Evolutionary conservation across 257 asterid species (phyloP), one percentile per base, ranked within the genome.

Genomic region (Jaltomata sinuosa): DNA sequence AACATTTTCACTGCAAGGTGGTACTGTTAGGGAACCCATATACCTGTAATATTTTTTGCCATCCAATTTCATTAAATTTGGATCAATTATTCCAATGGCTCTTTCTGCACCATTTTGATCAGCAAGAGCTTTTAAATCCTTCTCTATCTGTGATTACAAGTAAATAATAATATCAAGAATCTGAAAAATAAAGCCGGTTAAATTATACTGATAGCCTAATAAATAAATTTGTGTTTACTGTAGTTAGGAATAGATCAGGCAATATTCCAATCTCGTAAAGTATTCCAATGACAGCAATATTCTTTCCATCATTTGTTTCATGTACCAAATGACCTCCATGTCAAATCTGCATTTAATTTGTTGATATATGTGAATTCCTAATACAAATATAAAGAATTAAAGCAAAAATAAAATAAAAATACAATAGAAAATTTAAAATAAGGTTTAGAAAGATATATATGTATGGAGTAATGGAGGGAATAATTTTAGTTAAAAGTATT

Each of bases 1-100:
- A 50, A 92, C 84, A 74, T 84, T 72, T 72, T 91, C 86, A 11
- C 92, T 88, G 83, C 98, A 94, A 6, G 97, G 97, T 55, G 98
- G 98, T 79, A 0, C 68, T 5, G 98, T 94, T 34, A 92, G 93
- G 8, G 97, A 92, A 10, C 97, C 97, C 34, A 88, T 79, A 84
- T 91, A 90, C 52, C 94, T 88, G 18, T 86, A 94, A 72, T 94
- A 92, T 25, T 87, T 86, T 65, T 89, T 85, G 78, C 93, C 87
- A n/a, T 90, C 93, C 3, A 91, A 59, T 50, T 89, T 86, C 22
- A 91, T 83, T 6, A 42, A 40, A 15, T 84, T 68, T 0, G 97
- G 95, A 74, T 91, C 76, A 18, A 92, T 31, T 2, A 84, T 40
- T 6, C 94, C 93, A 32, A 88, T 69, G 1, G 3, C 9, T 52